phyloP scores from a whole-genome alignment of 108 stramenopile genomes.

The Nannochloropsis granulata region DNA sequence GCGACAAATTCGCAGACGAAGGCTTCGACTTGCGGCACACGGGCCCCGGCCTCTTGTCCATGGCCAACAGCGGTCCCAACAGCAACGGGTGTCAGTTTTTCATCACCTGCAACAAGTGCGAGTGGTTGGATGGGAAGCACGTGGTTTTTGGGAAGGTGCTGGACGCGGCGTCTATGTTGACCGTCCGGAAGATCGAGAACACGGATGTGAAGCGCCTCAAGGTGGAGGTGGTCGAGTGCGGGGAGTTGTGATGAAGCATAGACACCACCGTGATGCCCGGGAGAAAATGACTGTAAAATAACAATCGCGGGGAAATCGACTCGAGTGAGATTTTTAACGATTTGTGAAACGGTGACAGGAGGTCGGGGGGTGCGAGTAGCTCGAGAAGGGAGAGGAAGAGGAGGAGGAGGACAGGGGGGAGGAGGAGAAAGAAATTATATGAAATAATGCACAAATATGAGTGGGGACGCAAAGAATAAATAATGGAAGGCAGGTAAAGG shows the following conservation, averaged over 20 bases:
- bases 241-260: conserved; percentile 25
- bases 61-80: conserved; percentile 83
- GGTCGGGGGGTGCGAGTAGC: too few species aligned
- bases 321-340: too few species aligned
- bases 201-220: conserved; percentile 35
- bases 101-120: conserved; percentile 46
- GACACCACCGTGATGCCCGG: too few species aligned
- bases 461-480: too few species aligned
- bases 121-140: conserved; percentile 41
- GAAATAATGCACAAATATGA: too few species aligned
- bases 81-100: conserved; percentile 92
- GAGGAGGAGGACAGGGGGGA: too few species aligned
- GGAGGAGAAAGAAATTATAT: too few species aligned
- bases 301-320: too few species aligned
- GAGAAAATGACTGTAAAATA: too few species aligned
- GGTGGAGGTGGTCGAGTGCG: conserved; percentile 37
- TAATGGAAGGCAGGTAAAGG: too few species aligned
- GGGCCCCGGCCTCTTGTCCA: conserved; percentile 65
- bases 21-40: conserved; percentile 71
- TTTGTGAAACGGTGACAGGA: too few species aligned
- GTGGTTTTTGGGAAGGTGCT: conserved; percentile 60
- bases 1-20: conserved; percentile 78
- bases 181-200: conserved; percentile 43
- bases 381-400: too few species aligned
- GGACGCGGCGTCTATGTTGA: conserved; percentile 72